A percentile compares a stretch with the other conserved stretches of the same genome.
phyloP scores from a whole-genome alignment of 371 early-diverging fungal species.

The Blakeslea trispora region DNA sequence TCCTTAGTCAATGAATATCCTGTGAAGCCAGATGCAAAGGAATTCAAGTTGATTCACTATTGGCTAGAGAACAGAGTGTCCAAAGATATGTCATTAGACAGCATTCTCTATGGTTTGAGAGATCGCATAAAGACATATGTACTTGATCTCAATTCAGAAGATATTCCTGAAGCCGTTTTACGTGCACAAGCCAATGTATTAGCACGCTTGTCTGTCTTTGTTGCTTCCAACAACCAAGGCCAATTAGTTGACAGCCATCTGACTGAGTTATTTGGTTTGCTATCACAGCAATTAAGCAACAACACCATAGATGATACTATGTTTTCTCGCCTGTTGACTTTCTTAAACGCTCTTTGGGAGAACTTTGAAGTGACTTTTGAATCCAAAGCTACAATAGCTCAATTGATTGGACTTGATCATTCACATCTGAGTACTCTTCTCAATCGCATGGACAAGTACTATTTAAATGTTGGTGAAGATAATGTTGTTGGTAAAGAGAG shows the following conservation, averaged over 20 bases:
- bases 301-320: constrained; percentile 1
- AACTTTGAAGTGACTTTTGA: constrained; percentile 29
- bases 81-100: constrained; percentile 22
- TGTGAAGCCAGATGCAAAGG: constrained; percentile 20
- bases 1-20: constrained; percentile 41
- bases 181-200: constrained; percentile 45
- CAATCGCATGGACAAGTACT: constrained; percentile 24
- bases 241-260: constrained; percentile 7
- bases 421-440: background rate
- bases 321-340: constrained; percentile 18
- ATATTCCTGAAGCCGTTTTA: constrained; percentile 37
- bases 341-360: constrained; percentile 36
- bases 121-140: constrained; percentile 31
- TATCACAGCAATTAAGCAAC: constrained; percentile 14
- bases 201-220: constrained; percentile 31
- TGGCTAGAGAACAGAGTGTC: constrained; percentile 32
- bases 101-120: constrained; percentile 19
- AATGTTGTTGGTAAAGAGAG: constrained; percentile 31
- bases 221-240: constrained; percentile 20
- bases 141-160: constrained; percentile 25
- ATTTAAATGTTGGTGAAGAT: constrained; percentile 27
- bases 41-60: constrained; percentile 23
- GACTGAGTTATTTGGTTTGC: constrained; percentile 13
- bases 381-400: constrained; percentile 5
- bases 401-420: constrained; percentile 11